A percentile compares a stretch with the other conserved stretches of the same genome.
phyloP scores from a whole-genome alignment of 108 stramenopile genomes.

The Skeletonema menzelii region DNA sequence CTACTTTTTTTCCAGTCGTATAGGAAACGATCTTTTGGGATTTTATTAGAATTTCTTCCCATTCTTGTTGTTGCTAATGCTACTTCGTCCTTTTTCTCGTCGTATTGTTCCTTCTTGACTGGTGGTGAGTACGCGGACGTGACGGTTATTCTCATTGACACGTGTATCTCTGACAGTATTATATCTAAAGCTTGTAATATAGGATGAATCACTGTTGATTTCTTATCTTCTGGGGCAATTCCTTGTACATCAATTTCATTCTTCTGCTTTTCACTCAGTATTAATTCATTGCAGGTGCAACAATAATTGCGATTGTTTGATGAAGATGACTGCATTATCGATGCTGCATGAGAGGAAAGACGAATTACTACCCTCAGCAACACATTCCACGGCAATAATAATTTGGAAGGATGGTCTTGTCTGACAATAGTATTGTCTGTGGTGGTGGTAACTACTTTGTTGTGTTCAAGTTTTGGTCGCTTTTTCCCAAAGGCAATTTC shows the following conservation, averaged over 20 bases:
- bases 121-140: neutral
- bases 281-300: neutral
- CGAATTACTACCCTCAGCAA: constrained; percentile 35
- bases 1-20: constrained; percentile 13
- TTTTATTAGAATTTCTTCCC: neutral
- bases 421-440: neutral
- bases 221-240: neutral
- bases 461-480: neutral
- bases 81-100: neutral
- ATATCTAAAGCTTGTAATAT: constrained; percentile 24
- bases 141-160: constrained; percentile 3
- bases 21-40: constrained; percentile 11
- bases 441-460: neutral
- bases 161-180: constrained; percentile 18
- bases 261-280: neutral
- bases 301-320: neutral
- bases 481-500: neutral
- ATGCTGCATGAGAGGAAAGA: constrained; percentile 21
- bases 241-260: neutral
- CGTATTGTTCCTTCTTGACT: neutral
- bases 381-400: constrained; percentile 30
- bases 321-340: neutral
- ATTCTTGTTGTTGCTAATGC: neutral
- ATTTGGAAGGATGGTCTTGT: neutral
- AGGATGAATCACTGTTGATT: constrained; percentile 13